Evolutionary conservation across 371 early-diverging fungal genomes (phyloP), one percentile per base, ranked within the genome.

Genomic region (Circinella umbellata): DNA sequence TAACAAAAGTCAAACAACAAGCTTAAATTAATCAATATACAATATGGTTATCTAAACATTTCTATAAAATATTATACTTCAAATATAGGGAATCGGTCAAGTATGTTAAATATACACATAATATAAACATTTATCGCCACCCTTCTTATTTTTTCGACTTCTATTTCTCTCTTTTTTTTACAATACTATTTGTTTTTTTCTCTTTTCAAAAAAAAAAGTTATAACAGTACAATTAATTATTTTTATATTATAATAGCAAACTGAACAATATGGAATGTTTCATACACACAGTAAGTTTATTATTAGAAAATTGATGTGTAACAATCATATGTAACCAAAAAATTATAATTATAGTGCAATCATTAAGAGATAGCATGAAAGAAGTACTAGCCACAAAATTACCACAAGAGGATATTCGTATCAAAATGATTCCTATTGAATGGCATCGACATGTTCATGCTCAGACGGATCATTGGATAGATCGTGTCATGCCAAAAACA

Each of bases 71-170:
- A 13, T 42, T 55, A 2, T n/a, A 34, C n/a, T 54, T 2, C 1
- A 54, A 54, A 38, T 48, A 38, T 70, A 83, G 84, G 91, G 91
- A 55, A 91, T 91, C 81, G 91, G 91, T 36, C 85, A 88, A 72
- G 81, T 79, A 75, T 68, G 20, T 34, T 42, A 61, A 64, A 48
- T 27, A 27, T 27, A 27, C 27, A 2, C 6, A 57, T 27, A 1
- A 34, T 27, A 57, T 11, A 42, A 42, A 9, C 0, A 1, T 42
- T 6, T 42, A 11, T 42, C 11, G 42, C 11, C 42, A 42, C 42
- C 11, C 3, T 42, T 42, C 3, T 42, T 42, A 0, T 42, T 42
- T 6, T 42, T 42, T 42, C 3, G 27, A 27, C 27, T 27, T 3
- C 42, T 11, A 9, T 42, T 42, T 42, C 42, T 42, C 42, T 42